Base-by-base conservation (phyloP, 2,329 filamentous ascomycete species). In the Ascochyta rabiei region DNA sequence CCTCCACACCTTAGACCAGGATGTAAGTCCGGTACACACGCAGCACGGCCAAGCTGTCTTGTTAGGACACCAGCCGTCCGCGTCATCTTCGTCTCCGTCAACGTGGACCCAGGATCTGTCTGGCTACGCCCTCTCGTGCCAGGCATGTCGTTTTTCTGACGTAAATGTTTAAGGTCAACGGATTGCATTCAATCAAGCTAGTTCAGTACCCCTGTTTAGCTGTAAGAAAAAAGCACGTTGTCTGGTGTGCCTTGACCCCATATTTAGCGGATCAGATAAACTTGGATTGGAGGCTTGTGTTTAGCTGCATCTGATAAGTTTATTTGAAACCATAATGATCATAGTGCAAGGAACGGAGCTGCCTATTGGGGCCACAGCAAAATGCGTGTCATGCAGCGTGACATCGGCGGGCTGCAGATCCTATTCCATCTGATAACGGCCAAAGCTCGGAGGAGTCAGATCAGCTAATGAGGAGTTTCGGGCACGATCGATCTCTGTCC, bases 221-320 rank as follows among this genome's bases (percentile, higher is more conserved):
- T 26, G 64, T 68, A 63, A 57, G 5, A 33, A 63, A 30, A 67
- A 60, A 55, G n/a, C 28, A 26, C 24, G 35, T 23, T 18, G 39
- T 44, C 41, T 30, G 47, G 43, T 23, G 45, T 50, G 39, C 28
- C 21, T 21, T 43, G 52, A 40, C 60, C 52, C 66, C 60, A 64
- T 50, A 62, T 49, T 55, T 59, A 61, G 64, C 64, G 67, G 64
- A 70, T 71, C 68, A 67, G 68, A 70, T 70, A 69, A 69, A 44
- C 35, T 28, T 59, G 61, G 54, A 60, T 56, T 46, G 48, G 41
- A 57, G 41, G 54, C 49, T 49, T 45, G 47, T 37, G 16, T 16
- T 45, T 62, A 63, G 57, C 48, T 63, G 53, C 56, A 74, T 74
- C 70, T 70, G 71, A 72, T 73, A 74, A 74, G 52, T 61, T 28